Percentiles rank a stretch among this genome's conserved stretches.
Evolutionary conservation across 306 rosid species (phyloP).

Genomic region (Cajanus cajan): DNA sequence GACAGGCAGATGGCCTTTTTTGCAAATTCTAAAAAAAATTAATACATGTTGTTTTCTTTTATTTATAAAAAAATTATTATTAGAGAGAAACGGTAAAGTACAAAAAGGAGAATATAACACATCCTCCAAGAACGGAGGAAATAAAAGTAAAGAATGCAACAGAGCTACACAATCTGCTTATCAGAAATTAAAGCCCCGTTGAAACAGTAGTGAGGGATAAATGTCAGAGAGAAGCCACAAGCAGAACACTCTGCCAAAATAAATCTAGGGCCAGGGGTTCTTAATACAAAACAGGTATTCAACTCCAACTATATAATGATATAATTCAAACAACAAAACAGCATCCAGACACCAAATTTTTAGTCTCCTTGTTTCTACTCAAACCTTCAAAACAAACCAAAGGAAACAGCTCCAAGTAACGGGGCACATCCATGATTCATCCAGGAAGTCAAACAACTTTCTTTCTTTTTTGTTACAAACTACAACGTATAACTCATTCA

Average conservation of each 20-base stretch:
- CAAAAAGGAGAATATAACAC: neutral
- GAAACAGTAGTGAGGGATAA: neutral
- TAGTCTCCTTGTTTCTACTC: neutral
- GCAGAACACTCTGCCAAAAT: too few relatives aligned
- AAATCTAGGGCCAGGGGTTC: too few relatives aligned
- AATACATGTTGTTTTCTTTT: too few relatives aligned
- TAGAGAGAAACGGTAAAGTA: neutral
- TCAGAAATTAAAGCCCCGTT: neutral
- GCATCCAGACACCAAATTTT: neutral
- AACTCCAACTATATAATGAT: neutral
- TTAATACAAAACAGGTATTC: too few relatives aligned
- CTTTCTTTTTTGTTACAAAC: neutral
- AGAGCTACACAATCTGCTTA: neutral
- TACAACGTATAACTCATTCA: neutral
- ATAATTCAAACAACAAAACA: too few relatives aligned
- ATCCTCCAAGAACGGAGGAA: neutral
- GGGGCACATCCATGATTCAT: neutral
- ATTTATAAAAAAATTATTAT: neutral
- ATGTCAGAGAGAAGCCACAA: neutral
- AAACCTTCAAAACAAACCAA: neutral
- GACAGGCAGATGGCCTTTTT: neutral
- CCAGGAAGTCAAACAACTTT: neutral
- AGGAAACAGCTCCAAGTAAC: too few relatives aligned
- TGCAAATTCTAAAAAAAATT: neutral
- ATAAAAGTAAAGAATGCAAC: neutral